Evolutionary conservation across 345 rosid genomes (phyloP).

Genomic region (Microthlaspi erraticum): DNA sequence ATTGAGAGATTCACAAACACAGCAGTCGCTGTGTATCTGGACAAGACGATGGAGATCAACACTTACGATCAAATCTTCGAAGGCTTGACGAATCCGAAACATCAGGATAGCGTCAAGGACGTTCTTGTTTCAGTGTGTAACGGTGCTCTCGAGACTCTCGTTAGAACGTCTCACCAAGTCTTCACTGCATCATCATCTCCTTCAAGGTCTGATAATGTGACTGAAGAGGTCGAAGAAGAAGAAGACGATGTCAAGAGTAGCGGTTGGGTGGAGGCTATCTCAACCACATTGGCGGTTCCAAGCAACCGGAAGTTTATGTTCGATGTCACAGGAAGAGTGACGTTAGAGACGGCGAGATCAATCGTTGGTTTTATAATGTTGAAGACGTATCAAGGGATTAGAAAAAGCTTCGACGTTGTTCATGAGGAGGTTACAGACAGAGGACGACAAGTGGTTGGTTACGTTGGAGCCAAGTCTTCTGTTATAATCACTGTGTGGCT

Average conservation of each 20-base stretch:
- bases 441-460: conserved; percentile 73
- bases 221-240: conserved; percentile 25
- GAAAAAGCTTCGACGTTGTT: conserved; percentile 51
- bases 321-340: conserved; percentile 93
- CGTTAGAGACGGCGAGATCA: conserved; percentile 72
- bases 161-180: conserved; percentile 80
- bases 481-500: conserved; percentile 76
- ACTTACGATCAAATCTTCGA: conserved; percentile 76
- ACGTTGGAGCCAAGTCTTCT: conserved; percentile 70
- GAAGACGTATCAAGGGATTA: conserved; percentile 68
- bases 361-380: conserved; percentile 60
- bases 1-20: conserved; percentile 84
- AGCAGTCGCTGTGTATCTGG: conserved; percentile 82
- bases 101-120: conserved; percentile 64
- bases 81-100: conserved; percentile 87
- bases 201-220: conserved; percentile 33
- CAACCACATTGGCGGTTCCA: conserved; percentile 71
- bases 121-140: conserved; percentile 79
- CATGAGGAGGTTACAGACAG: conserved; percentile 63
- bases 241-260: conserved; percentile 32
- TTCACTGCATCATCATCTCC: conserved; percentile 54
- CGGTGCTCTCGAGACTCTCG: conserved; percentile 76
- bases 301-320: conserved; percentile 77
- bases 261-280: conserved; percentile 63
- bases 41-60: conserved; percentile 84